Conservation (phyloP, 1,284 basidiomycete species). For the Ustilago shanxiensis region DNA sequence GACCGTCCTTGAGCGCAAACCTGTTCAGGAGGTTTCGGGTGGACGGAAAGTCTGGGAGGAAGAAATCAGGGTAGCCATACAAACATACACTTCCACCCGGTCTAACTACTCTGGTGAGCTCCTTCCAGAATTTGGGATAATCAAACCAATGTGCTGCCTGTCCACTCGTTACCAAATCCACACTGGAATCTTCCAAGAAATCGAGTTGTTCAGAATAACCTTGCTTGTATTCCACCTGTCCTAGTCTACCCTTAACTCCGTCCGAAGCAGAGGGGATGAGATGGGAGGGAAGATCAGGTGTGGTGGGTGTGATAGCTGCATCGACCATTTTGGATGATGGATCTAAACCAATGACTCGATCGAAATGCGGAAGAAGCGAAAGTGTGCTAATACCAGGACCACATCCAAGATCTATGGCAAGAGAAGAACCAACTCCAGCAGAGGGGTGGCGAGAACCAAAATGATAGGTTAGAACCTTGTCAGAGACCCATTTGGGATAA, state of each 20-base stretch:
- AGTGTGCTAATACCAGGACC: conserved; percentile 81
- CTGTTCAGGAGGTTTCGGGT: conserved; percentile 76
- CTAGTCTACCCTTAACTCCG: conserved; percentile 68
- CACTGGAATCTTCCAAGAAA: conserved; percentile 75
- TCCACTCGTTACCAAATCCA: conserved; percentile 82
- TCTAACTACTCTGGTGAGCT: conserved; percentile 77
- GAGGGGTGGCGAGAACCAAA: conserved; percentile 8
- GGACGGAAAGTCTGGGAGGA: conserved; percentile 76
- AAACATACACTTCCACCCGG: conserved; percentile 80
- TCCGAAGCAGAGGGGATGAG: conserved; percentile 27
- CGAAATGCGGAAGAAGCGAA: conserved; percentile 76
- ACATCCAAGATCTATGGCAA: conserved; percentile 80
- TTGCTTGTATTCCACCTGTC: conserved; percentile 72
- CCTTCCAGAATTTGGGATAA: conserved; percentile 79
- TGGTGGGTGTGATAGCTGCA: conserved; percentile 74
- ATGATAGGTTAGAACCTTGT: conserved; percentile 44
- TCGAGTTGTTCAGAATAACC: conserved; percentile 76
- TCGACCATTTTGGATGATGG: conserved; percentile 81
- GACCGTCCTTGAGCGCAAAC: conserved; percentile 73
- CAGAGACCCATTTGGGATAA: conserved; percentile 53
- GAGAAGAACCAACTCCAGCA: not conserved
- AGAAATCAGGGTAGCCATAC: conserved; percentile 85
- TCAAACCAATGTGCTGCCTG: conserved; percentile 91
- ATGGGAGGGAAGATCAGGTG: conserved; percentile 10
- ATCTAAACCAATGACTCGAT: conserved; percentile 78